These are phyloP conservation scores for Suillus cothurnatus DNA, from an alignment of 768 basidiomycete species.

Conservation along the genomic window DNA sequence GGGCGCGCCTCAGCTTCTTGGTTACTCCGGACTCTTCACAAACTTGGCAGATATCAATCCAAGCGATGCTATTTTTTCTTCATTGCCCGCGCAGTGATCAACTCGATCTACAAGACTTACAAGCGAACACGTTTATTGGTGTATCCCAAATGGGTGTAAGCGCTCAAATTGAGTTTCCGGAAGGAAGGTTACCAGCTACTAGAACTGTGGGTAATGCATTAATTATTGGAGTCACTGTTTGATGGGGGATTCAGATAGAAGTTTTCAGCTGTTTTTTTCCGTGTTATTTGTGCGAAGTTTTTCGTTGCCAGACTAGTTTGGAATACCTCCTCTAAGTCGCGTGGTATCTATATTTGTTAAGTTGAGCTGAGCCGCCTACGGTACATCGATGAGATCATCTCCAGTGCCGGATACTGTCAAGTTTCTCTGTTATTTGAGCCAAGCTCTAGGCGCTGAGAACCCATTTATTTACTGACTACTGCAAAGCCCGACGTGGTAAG, in stretches of 20 bases:
- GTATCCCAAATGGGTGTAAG: neutral
- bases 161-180: neutral
- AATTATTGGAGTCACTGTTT: neutral
- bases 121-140: neutral
- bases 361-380: no score
- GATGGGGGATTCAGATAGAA: neutral
- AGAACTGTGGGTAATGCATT: neutral
- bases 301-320: neutral
- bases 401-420: neutral
- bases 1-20: neutral
- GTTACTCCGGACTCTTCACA: neutral
- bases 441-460: neutral
- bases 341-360: neutral
- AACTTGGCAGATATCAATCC: neutral
- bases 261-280: neutral
- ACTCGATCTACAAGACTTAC: neutral
- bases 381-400: neutral
- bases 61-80: neutral
- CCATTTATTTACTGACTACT: neutral
- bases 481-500: neutral
- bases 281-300: neutral
- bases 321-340: neutral
- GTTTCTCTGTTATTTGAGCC: no score
- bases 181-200: constrained; percentile 1
- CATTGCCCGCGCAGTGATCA: neutral